Percentiles rank a stretch among this genome's conserved stretches.
Conservation (phyloP, 108 stramenopile genomes). For the Skeletonema costatum region DNA sequence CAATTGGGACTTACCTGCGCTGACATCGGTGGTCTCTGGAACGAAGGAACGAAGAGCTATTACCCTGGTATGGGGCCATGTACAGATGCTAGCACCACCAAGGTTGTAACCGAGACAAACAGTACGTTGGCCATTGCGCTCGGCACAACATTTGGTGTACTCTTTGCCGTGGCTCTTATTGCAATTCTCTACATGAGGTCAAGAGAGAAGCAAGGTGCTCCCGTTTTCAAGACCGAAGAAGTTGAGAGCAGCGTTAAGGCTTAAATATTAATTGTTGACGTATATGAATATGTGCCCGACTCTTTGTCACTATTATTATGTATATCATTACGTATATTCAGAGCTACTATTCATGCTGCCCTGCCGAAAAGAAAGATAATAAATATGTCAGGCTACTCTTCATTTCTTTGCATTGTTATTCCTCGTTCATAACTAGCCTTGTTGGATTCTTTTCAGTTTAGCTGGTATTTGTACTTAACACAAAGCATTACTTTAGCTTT, state of each 20-base stretch:
- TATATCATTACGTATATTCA: no score
- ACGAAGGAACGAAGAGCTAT: conserved; percentile 33
- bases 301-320: no score
- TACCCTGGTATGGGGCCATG: conserved; percentile 48
- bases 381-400: no score
- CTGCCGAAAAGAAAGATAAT: no score
- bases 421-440: no score
- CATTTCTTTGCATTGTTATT: no score
- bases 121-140: not conserved
- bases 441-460: no score
- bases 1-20: conserved; percentile 63
- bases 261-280: no score
- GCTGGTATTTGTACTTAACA: no score
- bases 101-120: conserved; percentile 10
- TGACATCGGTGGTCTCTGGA: conserved; percentile 71
- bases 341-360: no score
- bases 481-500: no score
- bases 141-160: conserved; percentile 10
- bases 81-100: conserved; percentile 9
- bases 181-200: conserved; percentile 36
- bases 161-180: conserved; percentile 19
- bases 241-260: not conserved
- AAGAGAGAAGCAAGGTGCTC: conserved; percentile 27
- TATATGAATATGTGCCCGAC: no score
- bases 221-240: conserved; percentile 22